Percentiles rank a stretch among this genome's conserved stretches.
Evolutionary conservation across 2,329 filamentous ascomycete species (phyloP).

Genomic region (Colletotrichum sp.): DNA sequence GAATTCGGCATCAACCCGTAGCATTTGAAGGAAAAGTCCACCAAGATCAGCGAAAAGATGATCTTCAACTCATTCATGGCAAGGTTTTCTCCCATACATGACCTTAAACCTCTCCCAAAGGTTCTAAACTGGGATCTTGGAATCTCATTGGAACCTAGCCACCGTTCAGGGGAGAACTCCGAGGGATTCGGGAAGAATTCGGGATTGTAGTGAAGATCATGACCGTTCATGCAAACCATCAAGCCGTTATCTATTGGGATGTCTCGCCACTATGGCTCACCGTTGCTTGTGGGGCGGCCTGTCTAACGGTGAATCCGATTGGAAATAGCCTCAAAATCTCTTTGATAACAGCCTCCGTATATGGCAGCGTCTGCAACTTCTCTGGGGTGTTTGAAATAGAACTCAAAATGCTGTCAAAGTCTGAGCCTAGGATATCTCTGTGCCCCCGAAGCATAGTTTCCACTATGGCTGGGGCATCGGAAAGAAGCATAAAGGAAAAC

Average conservation of each 20-base stretch:
- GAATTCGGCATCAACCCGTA: neutral
- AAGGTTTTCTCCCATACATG: neutral
- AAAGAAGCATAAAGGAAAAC: neutral
- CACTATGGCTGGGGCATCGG: neutral
- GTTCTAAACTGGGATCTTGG: neutral
- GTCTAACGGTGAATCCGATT: neutral
- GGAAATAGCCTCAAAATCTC: neutral
- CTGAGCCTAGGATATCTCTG: neutral
- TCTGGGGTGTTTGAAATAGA: neutral
- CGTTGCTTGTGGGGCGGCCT: neutral
- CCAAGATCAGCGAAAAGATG: neutral
- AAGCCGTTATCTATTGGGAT: neutral
- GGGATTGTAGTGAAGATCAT: neutral
- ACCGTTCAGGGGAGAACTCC: neutral
- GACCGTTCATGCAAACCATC: neutral
- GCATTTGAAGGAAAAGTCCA: neutral
- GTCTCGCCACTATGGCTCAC: neutral
- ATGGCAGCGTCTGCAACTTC: neutral
- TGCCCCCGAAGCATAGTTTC: neutral
- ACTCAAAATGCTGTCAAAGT: neutral
- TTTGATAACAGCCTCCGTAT: neutral
- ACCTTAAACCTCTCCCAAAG: neutral
- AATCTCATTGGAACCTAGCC: neutral
- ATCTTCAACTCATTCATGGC: neutral
- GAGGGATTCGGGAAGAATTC: neutral